Conservation (phyloP, 148 eudicot species). For the Diospyros kaki region DNA sequence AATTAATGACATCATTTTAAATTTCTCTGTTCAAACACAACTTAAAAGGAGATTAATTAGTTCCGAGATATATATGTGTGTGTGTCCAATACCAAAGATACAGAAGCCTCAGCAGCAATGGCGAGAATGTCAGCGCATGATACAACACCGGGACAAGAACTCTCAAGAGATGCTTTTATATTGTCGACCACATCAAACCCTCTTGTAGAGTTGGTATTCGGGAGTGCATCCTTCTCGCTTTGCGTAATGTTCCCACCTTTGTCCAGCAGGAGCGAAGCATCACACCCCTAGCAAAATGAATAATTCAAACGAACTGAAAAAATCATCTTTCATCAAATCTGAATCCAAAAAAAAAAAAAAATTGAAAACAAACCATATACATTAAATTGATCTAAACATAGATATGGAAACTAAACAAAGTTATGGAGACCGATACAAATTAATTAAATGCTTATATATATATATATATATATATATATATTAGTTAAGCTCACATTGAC, state of each 20-base stretch:
- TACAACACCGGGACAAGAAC: slow-evolving; percentile 30
- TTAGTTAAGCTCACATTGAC: slow-evolving; percentile 23
- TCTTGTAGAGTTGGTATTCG: slow-evolving; percentile 27
- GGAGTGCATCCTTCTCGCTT: slow-evolving; percentile 35
- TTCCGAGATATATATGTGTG: too few relatives aligned
- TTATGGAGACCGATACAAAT: neutral
- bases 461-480: too few relatives aligned
- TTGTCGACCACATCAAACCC: slow-evolving; percentile 36
- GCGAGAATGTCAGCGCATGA: slow-evolving; percentile 42
- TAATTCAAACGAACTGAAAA: neutral
- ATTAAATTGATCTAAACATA: too few relatives aligned
- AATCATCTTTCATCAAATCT: too few relatives aligned
- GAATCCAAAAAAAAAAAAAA: too few relatives aligned
- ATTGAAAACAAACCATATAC: too few relatives aligned
- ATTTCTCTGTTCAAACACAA: too few relatives aligned
- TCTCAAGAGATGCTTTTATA: slow-evolving; percentile 33
- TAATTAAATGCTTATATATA: neutral
- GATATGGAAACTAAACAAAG: too few relatives aligned
- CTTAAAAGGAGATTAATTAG: too few relatives aligned
- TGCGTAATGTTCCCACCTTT: slow-evolving; percentile 15
- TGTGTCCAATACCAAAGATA: slow-evolving; percentile 13
- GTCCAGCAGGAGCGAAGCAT: slow-evolving; percentile 12
- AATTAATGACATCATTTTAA: too few relatives aligned
- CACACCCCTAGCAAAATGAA: slow-evolving; percentile 14
- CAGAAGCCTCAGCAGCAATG: slow-evolving; percentile 20